Conservation (phyloP, 208 protist species). For the Trypanosoma avium region DNA sequence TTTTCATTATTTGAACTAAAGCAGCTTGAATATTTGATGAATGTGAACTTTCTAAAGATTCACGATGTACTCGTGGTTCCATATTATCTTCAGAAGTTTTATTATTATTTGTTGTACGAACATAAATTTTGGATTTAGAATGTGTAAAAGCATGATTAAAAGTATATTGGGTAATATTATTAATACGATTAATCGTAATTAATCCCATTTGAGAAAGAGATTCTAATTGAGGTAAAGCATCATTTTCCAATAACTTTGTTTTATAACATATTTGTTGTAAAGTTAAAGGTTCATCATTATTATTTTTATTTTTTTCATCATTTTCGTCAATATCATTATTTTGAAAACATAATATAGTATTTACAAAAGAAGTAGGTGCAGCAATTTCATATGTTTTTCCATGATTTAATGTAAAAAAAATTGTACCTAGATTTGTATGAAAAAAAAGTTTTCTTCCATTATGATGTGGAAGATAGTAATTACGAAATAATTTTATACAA, state of each 20-base stretch:
- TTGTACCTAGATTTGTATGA: constrained; percentile 60
- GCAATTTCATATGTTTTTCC: constrained; percentile 43
- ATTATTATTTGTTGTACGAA: constrained; percentile 14
- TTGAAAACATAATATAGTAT: constrained; percentile 51
- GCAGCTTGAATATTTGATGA: constrained; percentile 57
- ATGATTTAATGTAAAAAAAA: constrained; percentile 55
- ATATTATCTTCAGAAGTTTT: constrained; percentile 1
- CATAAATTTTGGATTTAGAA: constrained; percentile 23
- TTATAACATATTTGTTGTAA: constrained; percentile 16
- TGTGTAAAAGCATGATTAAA: constrained; percentile 31
- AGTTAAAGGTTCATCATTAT: constrained; percentile 10
- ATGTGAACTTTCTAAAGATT: constrained; percentile 27
- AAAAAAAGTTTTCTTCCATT: constrained; percentile 75
- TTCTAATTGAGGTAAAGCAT: constrained; percentile 19
- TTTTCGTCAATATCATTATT: constrained; percentile 7
- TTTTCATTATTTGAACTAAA: constrained; percentile 71
- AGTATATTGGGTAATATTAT: background rate
- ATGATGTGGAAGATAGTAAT: constrained; percentile 65
- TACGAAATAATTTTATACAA: constrained; percentile 52
- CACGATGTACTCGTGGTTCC: constrained; percentile 3
- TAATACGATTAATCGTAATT: constrained; percentile 6
- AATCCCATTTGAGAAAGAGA: constrained; percentile 19
- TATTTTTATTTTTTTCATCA: too few species aligned
- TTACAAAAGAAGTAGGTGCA: constrained; percentile 70
- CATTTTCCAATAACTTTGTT: constrained; percentile 16